These are phyloP conservation scores for Amanita rimosa DNA, from an alignment of 768 basidiomycete genomes.

Conservation along the genomic window DNA sequence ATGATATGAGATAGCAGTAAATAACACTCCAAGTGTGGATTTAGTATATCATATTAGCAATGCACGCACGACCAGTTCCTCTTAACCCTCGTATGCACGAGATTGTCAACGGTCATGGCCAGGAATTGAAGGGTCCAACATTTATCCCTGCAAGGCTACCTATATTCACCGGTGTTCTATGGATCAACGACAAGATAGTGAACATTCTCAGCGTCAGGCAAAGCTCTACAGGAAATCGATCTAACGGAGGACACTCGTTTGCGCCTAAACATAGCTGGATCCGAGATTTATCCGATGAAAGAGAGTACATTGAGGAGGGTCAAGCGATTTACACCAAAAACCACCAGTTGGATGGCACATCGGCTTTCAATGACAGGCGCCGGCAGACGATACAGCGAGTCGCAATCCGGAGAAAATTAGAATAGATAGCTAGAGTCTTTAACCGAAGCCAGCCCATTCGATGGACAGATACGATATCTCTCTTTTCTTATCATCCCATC, in stretches of 20 bases:
- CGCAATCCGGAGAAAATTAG: not conserved
- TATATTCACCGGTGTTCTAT: slow-evolving; percentile 62
- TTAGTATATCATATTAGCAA: slow-evolving; percentile 79
- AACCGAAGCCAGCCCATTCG: slow-evolving; percentile 90
- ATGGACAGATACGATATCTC: slow-evolving; percentile 67
- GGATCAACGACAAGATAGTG: slow-evolving; percentile 64
- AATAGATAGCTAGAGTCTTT: slow-evolving; percentile 9
- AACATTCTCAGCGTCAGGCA: slow-evolving; percentile 43
- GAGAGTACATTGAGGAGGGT: slow-evolving; percentile 57
- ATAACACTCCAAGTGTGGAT: not conserved
- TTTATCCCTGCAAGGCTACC: slow-evolving; percentile 73
- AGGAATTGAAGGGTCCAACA: slow-evolving; percentile 25
- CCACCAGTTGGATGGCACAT: not conserved
- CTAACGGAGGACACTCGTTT: slow-evolving; percentile 10
- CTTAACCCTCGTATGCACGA: slow-evolving; percentile 62
- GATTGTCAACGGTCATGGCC: not conserved
- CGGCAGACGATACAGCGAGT: not conserved
- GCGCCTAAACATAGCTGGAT: slow-evolving; percentile 10
- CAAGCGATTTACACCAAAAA: not conserved
- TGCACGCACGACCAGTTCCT: slow-evolving; percentile 65
- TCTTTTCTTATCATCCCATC: slow-evolving; percentile 67
- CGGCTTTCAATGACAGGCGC: not conserved
- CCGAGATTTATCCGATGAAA: slow-evolving; percentile 30
- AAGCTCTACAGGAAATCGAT: slow-evolving; percentile 15
- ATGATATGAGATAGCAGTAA: not conserved